Conservation (phyloP, 164 flowering plant genomes). For the grape (Vitis vinifera) region DNA sequence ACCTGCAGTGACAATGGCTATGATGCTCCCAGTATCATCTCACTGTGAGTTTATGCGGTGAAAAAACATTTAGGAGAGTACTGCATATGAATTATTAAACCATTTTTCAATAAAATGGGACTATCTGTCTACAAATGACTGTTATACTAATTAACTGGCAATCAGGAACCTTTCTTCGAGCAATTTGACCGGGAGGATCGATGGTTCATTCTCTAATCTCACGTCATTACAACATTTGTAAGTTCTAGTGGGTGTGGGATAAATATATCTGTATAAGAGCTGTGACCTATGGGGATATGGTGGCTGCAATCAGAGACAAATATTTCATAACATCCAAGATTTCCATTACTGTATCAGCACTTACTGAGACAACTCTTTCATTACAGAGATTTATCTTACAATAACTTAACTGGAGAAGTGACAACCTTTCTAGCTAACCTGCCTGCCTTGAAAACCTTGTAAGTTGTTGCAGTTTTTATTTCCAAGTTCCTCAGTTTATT, state of each 20-base stretch:
- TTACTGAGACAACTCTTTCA: no score
- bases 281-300: no score
- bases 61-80: no score
- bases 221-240: constrained; percentile 21
- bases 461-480: constrained; percentile 10
- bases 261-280: no score
- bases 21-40: constrained; percentile 24
- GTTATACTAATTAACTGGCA: no score
- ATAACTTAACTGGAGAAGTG: constrained; percentile 1
- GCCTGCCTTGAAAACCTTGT: constrained; percentile 21
- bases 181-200: constrained; percentile 25
- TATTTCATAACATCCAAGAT: not conserved
- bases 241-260: constrained; percentile 3
- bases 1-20: constrained; percentile 29
- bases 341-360: no score
- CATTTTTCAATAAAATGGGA: no score
- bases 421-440: constrained; percentile 22
- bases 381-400: constrained; percentile 48
- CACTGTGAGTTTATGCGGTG: constrained; percentile 34
- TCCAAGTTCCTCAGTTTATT: not conserved
- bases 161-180: constrained; percentile 37
- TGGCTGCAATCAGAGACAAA: not conserved
- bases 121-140: no score
- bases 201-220: constrained; percentile 19
- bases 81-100: no score